Base-by-base conservation (phyloP, 208 protist species). In the Leishmania turanica region DNA sequence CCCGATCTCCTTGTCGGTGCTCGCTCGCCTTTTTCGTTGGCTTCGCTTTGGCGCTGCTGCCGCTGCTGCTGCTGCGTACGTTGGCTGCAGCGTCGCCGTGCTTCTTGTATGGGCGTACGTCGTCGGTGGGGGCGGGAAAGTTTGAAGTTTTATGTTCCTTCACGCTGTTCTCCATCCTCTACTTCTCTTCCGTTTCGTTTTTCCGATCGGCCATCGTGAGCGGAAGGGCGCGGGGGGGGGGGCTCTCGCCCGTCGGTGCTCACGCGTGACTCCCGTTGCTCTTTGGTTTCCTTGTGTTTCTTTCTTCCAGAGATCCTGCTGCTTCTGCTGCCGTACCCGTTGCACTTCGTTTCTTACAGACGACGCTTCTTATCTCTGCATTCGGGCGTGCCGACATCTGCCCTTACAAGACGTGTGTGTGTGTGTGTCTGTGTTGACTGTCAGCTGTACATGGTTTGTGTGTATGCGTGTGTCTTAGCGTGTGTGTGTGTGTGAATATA, bases 381-480 rank as follows among this genome's bases (percentile, higher is more conserved):
- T 70, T 54, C 15, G 15, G 51, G 15, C 13, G 9, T 5, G 15
- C 51, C 51, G 19, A 21, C 51, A 15, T 54, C 17, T 54, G 1
- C 51, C 51, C 51, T 54, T 54, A 54, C 51, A 21, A 21, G 15
- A 21, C 15, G 0, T 21, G 15, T 9, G 40, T n/a, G 72, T 64
- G 72, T 9, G 40, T n/a, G 49, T 15, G 68, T 73, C 45, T 34
- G 21, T 53, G 11, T 62, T 42, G 31, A 11, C 60, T 27, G 13
- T 66, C 24, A 31, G 27, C 60, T 42, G n/a, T 75, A 37, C 19
- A 34, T 45, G 9, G 54, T 19, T 53, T 53, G 49, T 76, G 72
- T 76, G 51, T 76, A 2, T 64, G 72, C 51, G 7, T 76, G 51
- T 76, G 72, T 76, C 42, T 62, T 24, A 0, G 51, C 42, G 54